Evolutionary conservation across 805 yeast species (phyloP).

Genomic region (Lipomyces sp.): DNA sequence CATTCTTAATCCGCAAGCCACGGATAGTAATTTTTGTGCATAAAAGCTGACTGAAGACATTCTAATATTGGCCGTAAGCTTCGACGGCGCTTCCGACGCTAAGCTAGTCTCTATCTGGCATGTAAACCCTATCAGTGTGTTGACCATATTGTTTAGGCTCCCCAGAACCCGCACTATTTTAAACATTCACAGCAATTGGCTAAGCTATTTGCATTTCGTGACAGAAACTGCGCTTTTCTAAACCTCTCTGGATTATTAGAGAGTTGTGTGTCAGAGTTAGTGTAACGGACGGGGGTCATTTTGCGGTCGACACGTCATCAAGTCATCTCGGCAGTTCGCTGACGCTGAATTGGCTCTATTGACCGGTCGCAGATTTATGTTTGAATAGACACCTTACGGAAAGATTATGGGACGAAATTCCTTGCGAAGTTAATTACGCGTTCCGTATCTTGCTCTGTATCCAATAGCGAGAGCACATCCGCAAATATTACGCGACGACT

Average conservation of each 20-base stretch:
- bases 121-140: background rate
- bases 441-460: background rate
- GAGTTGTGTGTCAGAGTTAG: background rate
- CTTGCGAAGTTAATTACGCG: background rate
- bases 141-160: no score
- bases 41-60: no score
- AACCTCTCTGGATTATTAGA: slow-evolving; percentile 2
- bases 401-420: background rate
- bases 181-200: background rate
- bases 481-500: background rate
- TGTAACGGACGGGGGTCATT: background rate
- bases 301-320: background rate
- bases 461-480: background rate
- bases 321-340: background rate
- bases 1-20: background rate
- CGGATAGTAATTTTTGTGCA: background rate
- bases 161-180: no score
- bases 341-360: background rate
- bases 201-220: background rate
- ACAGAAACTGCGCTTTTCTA: background rate
- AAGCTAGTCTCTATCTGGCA: no score
- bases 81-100: no score
- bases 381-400: background rate
- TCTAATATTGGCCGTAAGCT: no score
- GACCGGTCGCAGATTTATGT: background rate